A percentile compares a stretch with the other conserved stretches of the same genome.
Conservation (phyloP, 257 asterid species). For the Voacanga thouarsii region DNA sequence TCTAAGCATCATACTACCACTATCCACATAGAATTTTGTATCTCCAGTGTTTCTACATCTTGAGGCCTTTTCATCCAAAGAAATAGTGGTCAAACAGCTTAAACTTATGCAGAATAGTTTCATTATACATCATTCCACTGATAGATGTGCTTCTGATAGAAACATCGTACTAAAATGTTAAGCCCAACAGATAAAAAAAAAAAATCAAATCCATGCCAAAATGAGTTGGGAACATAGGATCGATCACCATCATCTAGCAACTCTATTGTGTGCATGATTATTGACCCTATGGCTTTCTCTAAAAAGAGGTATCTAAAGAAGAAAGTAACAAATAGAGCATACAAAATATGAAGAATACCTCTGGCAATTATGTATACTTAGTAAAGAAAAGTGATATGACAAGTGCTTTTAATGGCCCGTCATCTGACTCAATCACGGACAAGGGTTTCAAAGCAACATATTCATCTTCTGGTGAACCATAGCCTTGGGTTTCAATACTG, state of each 20-base stretch:
- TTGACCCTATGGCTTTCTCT: not conserved
- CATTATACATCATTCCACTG: no score
- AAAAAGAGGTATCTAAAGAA: not conserved
- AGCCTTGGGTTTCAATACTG: constrained; percentile 24
- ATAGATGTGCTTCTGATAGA: no score
- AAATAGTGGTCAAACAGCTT: not conserved
- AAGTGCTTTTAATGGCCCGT: constrained; percentile 35
- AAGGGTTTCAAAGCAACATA: constrained; percentile 36
- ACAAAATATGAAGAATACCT: constrained; percentile 26
- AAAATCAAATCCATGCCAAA: not conserved
- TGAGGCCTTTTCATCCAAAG: not conserved
- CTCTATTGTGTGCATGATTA: not conserved
- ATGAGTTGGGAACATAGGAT: not conserved
- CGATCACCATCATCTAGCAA: not conserved
- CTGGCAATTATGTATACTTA: constrained; percentile 29
- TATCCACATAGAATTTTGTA: not conserved
- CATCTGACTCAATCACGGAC: constrained; percentile 31
- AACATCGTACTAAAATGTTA: not conserved
- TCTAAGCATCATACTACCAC: no score
- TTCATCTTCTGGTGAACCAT: constrained; percentile 45
- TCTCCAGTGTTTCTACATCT: not conserved
- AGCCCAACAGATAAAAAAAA: not conserved
- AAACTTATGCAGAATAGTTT: no score
- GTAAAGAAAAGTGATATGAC: constrained; percentile 34
- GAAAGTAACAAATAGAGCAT: not conserved